Percentiles rank a stretch among this genome's conserved stretches.
Conservation (phyloP, 2,329 filamentous ascomycete species). For the Colletotrichum gloeosporioides region DNA sequence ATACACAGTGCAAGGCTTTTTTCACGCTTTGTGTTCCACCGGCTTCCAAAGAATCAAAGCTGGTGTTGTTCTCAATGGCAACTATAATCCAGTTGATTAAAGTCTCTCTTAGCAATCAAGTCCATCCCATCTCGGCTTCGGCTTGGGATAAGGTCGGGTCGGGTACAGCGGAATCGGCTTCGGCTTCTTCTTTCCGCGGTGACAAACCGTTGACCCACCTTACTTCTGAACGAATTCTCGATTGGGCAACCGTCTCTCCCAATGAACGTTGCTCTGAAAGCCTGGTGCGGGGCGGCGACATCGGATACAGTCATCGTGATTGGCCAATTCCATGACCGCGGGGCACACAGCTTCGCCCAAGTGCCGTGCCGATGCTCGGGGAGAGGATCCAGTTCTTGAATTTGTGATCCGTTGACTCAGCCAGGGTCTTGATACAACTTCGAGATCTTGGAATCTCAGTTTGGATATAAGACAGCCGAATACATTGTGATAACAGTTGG, state of each 20-base stretch:
- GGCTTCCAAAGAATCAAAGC: not conserved
- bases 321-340: not conserved
- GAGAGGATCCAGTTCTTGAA: not conserved
- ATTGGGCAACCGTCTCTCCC: not conserved
- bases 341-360: not conserved
- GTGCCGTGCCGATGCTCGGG: conserved; percentile 2
- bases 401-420: conserved; percentile 1
- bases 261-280: not conserved
- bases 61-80: not conserved
- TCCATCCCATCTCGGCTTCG: not conserved
- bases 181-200: not conserved
- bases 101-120: not conserved
- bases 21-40: not conserved
- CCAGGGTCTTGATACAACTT: not conserved
- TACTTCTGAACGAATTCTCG: not conserved
- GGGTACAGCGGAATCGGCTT: not conserved
- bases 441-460: not conserved
- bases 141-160: not conserved
- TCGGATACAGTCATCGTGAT: not conserved
- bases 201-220: not conserved
- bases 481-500: not conserved
- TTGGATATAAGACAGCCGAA: conserved; percentile 4
- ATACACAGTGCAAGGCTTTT: not conserved
- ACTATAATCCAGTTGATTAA: not conserved
- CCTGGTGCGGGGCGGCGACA: not conserved